Conservation (phyloP, 345 rosid species). For the Brassica carinata region DNA sequence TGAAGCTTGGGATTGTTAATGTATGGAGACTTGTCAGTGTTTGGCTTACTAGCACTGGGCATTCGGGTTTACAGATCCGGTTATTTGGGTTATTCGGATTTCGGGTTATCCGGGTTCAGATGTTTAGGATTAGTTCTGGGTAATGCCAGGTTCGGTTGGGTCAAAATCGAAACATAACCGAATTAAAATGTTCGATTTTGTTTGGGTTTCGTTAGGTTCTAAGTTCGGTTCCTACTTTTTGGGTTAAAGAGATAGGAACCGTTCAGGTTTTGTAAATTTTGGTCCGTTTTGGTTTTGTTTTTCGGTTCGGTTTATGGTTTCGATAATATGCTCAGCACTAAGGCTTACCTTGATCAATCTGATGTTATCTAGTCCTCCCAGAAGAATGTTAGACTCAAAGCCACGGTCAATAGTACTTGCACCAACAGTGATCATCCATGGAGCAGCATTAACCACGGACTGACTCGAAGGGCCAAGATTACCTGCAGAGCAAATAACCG, state of each 20-base stretch:
- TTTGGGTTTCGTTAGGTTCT: background rate
- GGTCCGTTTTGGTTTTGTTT: background rate
- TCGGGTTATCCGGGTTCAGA: background rate
- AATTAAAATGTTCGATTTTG: background rate
- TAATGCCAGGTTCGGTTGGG: background rate
- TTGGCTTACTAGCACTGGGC: background rate
- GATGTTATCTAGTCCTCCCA: slow-evolving; percentile 36
- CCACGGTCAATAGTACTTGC: slow-evolving; percentile 57
- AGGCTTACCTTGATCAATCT: slow-evolving; percentile 12
- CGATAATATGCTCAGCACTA: background rate
- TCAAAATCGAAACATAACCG: background rate
- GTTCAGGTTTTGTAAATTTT: background rate
- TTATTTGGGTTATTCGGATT: background rate
- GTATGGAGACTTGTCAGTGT: background rate
- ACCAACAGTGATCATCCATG: slow-evolving; percentile 62
- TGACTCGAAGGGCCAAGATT: slow-evolving; percentile 51
- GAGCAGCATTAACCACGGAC: slow-evolving; percentile 53
- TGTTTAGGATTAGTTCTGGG: background rate
- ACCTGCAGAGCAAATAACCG: slow-evolving; percentile 45
- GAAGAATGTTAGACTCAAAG: slow-evolving; percentile 47
- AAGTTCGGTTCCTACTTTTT: background rate
- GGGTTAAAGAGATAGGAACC: background rate
- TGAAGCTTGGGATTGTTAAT: background rate
- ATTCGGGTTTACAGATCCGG: background rate
- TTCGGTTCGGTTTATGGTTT: background rate